Base-by-base conservation (phyloP, 768 basidiomycete species). In the Pulveroboletus ravenelii region DNA sequence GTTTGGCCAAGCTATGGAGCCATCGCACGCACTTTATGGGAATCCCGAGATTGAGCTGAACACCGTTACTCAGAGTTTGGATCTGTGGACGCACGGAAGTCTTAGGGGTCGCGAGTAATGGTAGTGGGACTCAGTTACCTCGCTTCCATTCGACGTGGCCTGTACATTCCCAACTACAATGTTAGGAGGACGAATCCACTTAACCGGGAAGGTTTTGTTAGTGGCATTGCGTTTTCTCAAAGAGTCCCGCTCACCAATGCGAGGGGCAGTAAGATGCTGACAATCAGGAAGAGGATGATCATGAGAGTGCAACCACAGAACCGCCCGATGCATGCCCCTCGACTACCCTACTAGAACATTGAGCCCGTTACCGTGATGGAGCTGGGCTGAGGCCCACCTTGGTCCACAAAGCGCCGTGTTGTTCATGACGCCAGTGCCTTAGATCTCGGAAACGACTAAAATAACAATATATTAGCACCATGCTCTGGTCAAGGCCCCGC, bases 151-250 rank as follows among this genome's bases (percentile, higher is more conserved):
- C 20, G 69, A 62, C 5, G 74, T 67, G 10, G 62, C 15, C 42
- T 69, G 63, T 23, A 81, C 77, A 29, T 65, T 58, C 13, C 84
- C 82, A 51, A 93, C 72, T 23, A 63, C 62, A 43, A 92, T 70
- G 53, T 81, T 76, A 1, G 89, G 90, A 20, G 89, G 89, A 29
- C 81, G 78, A 44, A 86, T 76, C 85, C 85, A 93, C 89, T 92
- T 42, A 43, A 45, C 13, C 41, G 47, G 18, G 10, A 45, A 52
- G 20, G 30, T 10, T 29, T 18, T n/a, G 36, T 62, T 2, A 54
- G 48, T 45, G 14, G 40, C 8, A 25, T 23, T 30, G n/a, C 9
- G 8, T 35, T 32, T 42, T 29, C 46, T 51, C 48, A 17, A 31
- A 29, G 27, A 41, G 25, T 27, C 45, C 17, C 27, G 48, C 81